Evolutionary conservation across 345 rosid genomes (phyloP).

Genomic region (Bruguiera sexangula): DNA sequence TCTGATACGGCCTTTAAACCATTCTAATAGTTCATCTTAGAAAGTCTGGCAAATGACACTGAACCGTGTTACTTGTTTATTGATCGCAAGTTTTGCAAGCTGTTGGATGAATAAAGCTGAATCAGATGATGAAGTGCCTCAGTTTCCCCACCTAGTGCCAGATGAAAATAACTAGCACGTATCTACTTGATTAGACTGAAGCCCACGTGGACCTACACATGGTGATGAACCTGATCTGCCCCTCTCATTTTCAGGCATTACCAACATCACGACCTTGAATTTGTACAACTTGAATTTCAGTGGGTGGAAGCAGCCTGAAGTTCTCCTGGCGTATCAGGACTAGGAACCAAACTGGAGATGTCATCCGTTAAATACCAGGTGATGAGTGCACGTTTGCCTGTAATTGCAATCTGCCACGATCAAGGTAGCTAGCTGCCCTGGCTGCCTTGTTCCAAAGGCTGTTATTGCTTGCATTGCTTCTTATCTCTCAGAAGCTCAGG

Average conservation of each 20-base stretch:
- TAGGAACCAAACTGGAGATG: conserved; percentile 14
- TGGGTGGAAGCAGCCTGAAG: background rate
- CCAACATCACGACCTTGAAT: background rate
- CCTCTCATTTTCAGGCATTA: background rate
- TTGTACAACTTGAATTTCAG: background rate
- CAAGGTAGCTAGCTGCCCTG: conserved; percentile 5
- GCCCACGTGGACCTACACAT: background rate
- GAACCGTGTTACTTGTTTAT: too few species aligned
- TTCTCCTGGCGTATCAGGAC: conserved; percentile 1
- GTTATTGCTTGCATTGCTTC: background rate
- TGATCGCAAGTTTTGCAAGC: too few species aligned
- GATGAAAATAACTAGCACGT: background rate
- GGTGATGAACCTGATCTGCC: background rate
- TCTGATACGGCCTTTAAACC: too few species aligned
- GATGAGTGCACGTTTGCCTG: background rate
- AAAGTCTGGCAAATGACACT: too few species aligned
- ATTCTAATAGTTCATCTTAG: too few species aligned
- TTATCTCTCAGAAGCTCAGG: conserved; percentile 36
- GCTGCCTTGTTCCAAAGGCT: conserved; percentile 11
- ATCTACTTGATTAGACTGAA: background rate
- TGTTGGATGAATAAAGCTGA: background rate
- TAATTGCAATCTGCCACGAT: conserved; percentile 4
- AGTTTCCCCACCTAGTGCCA: background rate
- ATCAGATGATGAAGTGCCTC: too few species aligned
- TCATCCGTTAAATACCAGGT: background rate